Base-by-base conservation (phyloP, 768 basidiomycete genomes). In the Cubamyces sp. region DNA sequence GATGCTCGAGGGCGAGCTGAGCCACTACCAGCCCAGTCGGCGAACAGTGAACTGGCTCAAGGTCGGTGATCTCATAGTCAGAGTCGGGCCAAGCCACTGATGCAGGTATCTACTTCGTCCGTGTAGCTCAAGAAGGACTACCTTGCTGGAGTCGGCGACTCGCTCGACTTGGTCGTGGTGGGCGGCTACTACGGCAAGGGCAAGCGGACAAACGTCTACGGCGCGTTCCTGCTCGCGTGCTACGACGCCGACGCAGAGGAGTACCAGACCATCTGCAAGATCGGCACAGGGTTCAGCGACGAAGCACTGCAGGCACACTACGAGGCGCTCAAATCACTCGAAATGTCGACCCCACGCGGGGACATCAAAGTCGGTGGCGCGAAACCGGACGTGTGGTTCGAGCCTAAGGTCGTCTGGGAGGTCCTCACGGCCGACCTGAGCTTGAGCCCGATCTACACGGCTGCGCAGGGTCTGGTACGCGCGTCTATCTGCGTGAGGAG, bases 11-110 rank as follows among this genome's bases (percentile, higher is more conserved):
- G 90, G 85, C 48, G 90, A 94, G 41, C 92, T 90, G 7, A 93
- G 94, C 74, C 92, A 84, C 69, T 99, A 99, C 71, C 96, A 98
- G 75, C 97, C 97, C 9, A 96, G 94, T 74, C 79, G 96, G 60
- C 81, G 97, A 42, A 95, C 92, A 76, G 90, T 98, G 57, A 98
- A 98, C 72, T 99, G 97, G 97, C 79, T 99, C 16, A 99, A 99
- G 86, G 96, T 94, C 73, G 66, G 57, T 56, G 19, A 15, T 30
- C n/a, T 3, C 25, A 23, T 46, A 48, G 18, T 26, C 52, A 68
- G 39, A 3, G 11, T 11, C 25, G 9, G 9, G 5, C 19, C 3
- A 23, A 23, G 41, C 16, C 15, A 25, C 1, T 18, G n/a, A 28
- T 11, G 52, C 14, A 43, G 34, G 42, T 68, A 66, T 61, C 39